Percentiles rank a stretch among this genome's conserved stretches.
These are phyloP conservation scores for Delitschia confertaspora DNA, from an alignment of 495 filamentous ascomycete species.

Conservation along the genomic window DNA sequence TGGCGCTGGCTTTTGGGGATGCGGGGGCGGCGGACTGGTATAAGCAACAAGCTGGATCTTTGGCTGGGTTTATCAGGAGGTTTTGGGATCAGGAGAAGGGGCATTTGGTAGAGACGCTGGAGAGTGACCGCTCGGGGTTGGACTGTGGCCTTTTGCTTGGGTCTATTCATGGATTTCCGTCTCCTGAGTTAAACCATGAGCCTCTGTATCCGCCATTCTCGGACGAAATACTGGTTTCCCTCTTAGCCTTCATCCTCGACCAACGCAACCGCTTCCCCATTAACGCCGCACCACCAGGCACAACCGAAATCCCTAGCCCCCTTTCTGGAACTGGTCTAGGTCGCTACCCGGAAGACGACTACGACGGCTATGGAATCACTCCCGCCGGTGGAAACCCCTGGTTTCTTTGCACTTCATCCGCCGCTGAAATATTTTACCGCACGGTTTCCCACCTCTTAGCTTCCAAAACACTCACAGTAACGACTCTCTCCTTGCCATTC, in stretches of 20 bases:
- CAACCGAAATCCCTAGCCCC: constrained; percentile 14
- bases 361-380: constrained; percentile 36
- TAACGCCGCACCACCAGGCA: constrained; percentile 19
- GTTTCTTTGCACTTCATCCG: constrained; percentile 40
- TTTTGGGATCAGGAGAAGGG: constrained; percentile 35
- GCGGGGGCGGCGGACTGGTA: constrained; percentile 35
- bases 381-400: constrained; percentile 38
- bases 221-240: constrained; percentile 33
- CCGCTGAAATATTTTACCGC: constrained; percentile 33
- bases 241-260: constrained; percentile 33
- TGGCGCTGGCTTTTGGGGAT: constrained; percentile 32
- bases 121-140: constrained; percentile 31
- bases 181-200: constrained; percentile 1
- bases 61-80: constrained; percentile 27
- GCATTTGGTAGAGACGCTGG: constrained; percentile 32
- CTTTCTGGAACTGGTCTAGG: constrained; percentile 33
- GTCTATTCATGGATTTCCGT: constrained; percentile 30
- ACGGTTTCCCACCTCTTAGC: constrained; percentile 24
- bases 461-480: constrained; percentile 26
- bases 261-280: constrained; percentile 33
- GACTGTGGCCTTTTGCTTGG: constrained; percentile 38
- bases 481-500: constrained; percentile 29
- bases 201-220: constrained; percentile 32
- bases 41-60: constrained; percentile 25
- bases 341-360: constrained; percentile 41